These are phyloP conservation scores for Yarrowia porcina DNA, from an alignment of 805 yeast genomes.

Conservation along the genomic window DNA sequence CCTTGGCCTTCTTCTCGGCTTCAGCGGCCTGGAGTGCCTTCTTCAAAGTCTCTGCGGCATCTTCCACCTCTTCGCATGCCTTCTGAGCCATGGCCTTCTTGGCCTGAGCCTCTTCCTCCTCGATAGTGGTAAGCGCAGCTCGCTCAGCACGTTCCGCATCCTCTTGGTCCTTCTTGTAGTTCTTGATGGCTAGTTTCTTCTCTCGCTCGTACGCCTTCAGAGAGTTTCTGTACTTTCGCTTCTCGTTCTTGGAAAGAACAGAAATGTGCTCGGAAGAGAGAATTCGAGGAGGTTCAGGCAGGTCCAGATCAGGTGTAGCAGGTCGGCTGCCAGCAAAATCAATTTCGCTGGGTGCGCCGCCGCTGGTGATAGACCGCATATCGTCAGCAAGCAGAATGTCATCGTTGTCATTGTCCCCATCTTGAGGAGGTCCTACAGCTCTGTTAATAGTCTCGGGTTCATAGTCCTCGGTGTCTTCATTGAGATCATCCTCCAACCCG, in stretches of 20 bases:
- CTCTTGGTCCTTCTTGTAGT: constrained; percentile 19
- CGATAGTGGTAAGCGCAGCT: background rate
- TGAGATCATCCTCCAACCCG: background rate
- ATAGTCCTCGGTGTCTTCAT: background rate
- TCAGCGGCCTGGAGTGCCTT: background rate
- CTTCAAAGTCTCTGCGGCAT: background rate
- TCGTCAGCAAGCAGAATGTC: background rate
- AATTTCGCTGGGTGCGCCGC: constrained; percentile 10
- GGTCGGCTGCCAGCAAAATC: constrained; percentile 21
- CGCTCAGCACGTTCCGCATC: background rate
- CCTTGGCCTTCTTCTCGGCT: constrained; percentile 14
- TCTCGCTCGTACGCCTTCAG: constrained; percentile 19
- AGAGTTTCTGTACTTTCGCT: constrained; percentile 15
- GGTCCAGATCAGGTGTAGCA: constrained; percentile 6
- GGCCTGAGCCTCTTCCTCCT: constrained; percentile 12
- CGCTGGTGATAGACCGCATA: constrained; percentile 2
- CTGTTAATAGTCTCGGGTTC: background rate
- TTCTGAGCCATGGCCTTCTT: background rate
- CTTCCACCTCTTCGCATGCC: constrained; percentile 9
- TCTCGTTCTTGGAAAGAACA: constrained; percentile 15
- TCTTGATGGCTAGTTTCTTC: constrained; percentile 11
- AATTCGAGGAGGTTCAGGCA: constrained; percentile 11
- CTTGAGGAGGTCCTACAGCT: background rate
- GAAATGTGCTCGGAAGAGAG: constrained; percentile 5
- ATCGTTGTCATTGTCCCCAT: background rate